Conservation (phyloP, 176 grass and related monocot species). For the Avena eriantha region DNA sequence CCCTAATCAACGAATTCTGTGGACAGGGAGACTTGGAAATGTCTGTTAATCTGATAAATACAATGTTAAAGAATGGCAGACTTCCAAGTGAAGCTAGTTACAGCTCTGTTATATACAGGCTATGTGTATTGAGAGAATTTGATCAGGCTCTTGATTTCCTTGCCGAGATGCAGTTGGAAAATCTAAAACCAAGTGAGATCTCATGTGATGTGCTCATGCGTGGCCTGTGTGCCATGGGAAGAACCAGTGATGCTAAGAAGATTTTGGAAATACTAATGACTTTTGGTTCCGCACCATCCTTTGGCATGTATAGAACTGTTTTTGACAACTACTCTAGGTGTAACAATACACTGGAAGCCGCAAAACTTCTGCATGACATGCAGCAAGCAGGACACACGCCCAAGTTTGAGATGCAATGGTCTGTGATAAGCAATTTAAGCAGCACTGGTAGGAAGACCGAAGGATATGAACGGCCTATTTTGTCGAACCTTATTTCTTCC, state of each 20-base stretch:
- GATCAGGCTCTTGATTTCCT: slow-evolving; percentile 70
- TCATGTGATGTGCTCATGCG: slow-evolving; percentile 64
- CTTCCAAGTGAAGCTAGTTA: slow-evolving; percentile 72
- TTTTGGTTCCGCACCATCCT: slow-evolving; percentile 57
- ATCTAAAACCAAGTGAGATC: slow-evolving; percentile 57
- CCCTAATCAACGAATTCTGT: slow-evolving; percentile 73
- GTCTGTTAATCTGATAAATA: slow-evolving; percentile 71
- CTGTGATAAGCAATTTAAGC: slow-evolving; percentile 91
- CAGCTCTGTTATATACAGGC: slow-evolving; percentile 55
- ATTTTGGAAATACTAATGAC: slow-evolving; percentile 61
- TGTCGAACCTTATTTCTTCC: slow-evolving; percentile 63
- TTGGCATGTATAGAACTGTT: slow-evolving; percentile 76
- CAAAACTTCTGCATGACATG: slow-evolving; percentile 86
- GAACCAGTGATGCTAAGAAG: slow-evolving; percentile 70
- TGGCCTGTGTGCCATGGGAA: slow-evolving; percentile 66
- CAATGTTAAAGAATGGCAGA: slow-evolving; percentile 72
- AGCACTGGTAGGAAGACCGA: slow-evolving; percentile 48
- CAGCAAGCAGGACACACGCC: slow-evolving; percentile 69
- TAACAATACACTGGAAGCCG: slow-evolving; percentile 63
- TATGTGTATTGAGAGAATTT: slow-evolving; percentile 63
- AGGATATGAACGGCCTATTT: slow-evolving; percentile 58
- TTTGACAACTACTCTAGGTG: slow-evolving; percentile 68
- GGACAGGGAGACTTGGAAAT: slow-evolving; percentile 54
- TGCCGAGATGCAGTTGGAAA: slow-evolving; percentile 69
- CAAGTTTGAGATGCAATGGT: slow-evolving; percentile 98